phyloP scores from a whole-genome alignment of 108 stramenopile species.

The Nitzschia inconspicua region DNA sequence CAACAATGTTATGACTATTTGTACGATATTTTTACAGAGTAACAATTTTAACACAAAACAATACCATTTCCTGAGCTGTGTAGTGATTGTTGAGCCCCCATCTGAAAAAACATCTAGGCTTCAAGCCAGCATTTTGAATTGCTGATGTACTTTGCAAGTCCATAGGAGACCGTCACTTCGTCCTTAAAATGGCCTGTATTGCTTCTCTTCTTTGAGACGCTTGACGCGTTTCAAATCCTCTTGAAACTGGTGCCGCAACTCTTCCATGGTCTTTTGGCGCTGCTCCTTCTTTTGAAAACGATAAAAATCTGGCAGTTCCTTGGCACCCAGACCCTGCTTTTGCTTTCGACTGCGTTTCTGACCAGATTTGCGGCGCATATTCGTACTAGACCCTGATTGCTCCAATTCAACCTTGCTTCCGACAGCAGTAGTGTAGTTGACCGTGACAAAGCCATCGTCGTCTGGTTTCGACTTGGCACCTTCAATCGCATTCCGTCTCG shows the following conservation, averaged over 20 bases:
- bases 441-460: constrained; percentile 86
- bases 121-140: too few species aligned
- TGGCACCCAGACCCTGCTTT: constrained; percentile 38
- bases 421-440: constrained; percentile 48
- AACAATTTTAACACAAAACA: too few species aligned
- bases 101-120: too few species aligned
- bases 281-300: constrained; percentile 74
- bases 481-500: constrained; percentile 30
- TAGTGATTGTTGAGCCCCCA: too few species aligned
- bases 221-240: constrained; percentile 77
- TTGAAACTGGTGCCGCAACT: constrained; percentile 67
- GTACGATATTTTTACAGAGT: too few species aligned
- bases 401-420: constrained; percentile 55
- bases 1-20: too few species aligned
- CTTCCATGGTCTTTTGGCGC: constrained; percentile 64
- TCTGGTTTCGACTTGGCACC: constrained; percentile 49
- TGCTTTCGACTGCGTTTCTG: constrained; percentile 61
- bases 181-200: constrained; percentile 71
- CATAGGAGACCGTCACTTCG: too few species aligned
- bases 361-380: constrained; percentile 27
- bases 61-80: too few species aligned
- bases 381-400: constrained; percentile 17
- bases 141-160: too few species aligned
- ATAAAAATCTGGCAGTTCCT: constrained; percentile 75
- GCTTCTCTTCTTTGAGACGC: constrained; percentile 76